These are phyloP conservation scores for Saitozyma sp. DNA, from an alignment of 768 basidiomycete species.

Conservation along the genomic window DNA sequence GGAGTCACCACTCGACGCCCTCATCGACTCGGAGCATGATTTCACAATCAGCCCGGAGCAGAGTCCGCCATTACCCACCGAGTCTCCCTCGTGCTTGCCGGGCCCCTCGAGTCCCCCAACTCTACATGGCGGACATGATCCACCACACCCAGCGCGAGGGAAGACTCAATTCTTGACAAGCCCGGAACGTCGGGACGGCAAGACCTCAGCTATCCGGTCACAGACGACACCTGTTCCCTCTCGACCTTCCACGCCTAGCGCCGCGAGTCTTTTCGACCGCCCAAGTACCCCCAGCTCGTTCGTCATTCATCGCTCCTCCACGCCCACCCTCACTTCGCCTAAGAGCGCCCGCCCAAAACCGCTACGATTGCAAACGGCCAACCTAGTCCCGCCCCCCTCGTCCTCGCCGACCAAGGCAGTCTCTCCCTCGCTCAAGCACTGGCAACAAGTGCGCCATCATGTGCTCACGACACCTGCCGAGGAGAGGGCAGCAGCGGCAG, in stretches of 20 bases:
- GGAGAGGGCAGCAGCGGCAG: constrained; percentile 12
- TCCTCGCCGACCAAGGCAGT: constrained; percentile 29
- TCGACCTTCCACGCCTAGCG: neutral
- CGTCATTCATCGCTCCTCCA: constrained; percentile 1
- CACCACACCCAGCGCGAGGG: neutral
- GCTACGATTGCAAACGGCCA: constrained; percentile 28
- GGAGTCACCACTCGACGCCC: constrained; percentile 15
- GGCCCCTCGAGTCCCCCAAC: neutral
- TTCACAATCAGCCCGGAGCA: constrained; percentile 26
- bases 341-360: constrained; percentile 37
- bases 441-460: constrained; percentile 43
- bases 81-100: neutral
- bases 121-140: neutral
- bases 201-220: neutral
- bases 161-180: neutral
- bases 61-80: constrained; percentile 9
- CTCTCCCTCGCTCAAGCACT: constrained; percentile 42
- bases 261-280: neutral
- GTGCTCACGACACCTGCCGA: constrained; percentile 32
- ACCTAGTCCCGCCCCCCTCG: constrained; percentile 16
- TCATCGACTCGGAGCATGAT: constrained; percentile 21
- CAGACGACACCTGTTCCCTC: neutral
- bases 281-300: neutral
- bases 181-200: neutral
- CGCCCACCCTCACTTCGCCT: constrained; percentile 5